Base-by-base conservation (phyloP, 805 yeast species). In the Saturnispora silvae region DNA sequence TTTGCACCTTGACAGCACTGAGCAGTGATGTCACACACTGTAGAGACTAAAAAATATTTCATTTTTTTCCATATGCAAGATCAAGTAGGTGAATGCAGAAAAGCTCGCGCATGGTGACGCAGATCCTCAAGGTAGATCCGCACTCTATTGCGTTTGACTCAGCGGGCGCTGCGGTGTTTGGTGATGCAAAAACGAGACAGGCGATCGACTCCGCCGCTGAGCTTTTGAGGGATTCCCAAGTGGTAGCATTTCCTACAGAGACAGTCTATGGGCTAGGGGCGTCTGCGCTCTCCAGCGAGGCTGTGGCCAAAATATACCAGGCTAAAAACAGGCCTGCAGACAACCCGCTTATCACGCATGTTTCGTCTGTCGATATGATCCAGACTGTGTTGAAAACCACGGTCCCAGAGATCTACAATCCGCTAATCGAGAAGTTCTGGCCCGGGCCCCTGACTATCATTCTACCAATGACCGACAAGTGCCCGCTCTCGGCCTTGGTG, bases 221-320 rank as follows among this genome's bases (percentile, higher is more conserved):
- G 2, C 58, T 76, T 4, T 56, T 86, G 4, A 55, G 61, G 14
- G 56, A 57, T 2, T 53, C 67, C 27, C 63, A 75, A 20, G 85
- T 79, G 0, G 86, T 92, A 11, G 97, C 89, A 0, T 87, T 92
- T 50, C 98, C 98, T 2, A 84, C 98, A 0, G 98, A 92, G 53
- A 92, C 98, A 0, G 98, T 92, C 0, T 92, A 92, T 56, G 98
- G 98, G 0, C 66, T 92, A 1, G 98, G 95, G 0, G 98, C 92
- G 1, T 79, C 87, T 3, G 82, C 94, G 0, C 61, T 83, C 34
- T 68, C 65, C 37, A 85, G 85, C 37, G 74, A 71, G 4, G 71
- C 94, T 0, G 95, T 87, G 2, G 54, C 59, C 40, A 72, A 77
- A 31, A 92, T 92, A 8, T 92, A 86, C 56, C 65, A 58, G 19